phyloP scores from a whole-genome alignment of 2,329 filamentous ascomycete species.

The Cercospora brassicicola region DNA sequence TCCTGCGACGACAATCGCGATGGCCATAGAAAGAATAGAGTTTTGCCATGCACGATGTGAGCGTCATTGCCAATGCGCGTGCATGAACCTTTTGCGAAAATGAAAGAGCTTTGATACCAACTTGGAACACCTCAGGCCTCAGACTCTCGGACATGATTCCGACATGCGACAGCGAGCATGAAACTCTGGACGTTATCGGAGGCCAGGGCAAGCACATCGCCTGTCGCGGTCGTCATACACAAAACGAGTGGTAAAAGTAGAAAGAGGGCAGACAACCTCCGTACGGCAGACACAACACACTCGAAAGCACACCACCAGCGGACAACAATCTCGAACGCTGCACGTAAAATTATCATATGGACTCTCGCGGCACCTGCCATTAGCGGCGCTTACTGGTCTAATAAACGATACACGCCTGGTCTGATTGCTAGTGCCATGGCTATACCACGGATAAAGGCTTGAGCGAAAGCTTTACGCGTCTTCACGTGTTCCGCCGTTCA shows the following conservation, averaged over 20 bases:
- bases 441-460: not conserved
- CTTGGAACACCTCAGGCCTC: not conserved
- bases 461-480: not conserved
- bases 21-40: not conserved
- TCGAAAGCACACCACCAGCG: not conserved
- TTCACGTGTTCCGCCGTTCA: not conserved
- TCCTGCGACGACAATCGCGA: not conserved
- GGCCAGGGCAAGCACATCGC: not conserved
- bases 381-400: not conserved
- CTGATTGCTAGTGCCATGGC: not conserved
- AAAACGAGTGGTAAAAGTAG: not conserved
- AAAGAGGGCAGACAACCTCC: not conserved
- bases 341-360: not conserved
- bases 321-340: not conserved
- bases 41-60: not conserved
- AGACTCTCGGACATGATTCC: not conserved
- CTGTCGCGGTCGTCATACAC: not conserved
- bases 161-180: not conserved
- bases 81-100: not conserved
- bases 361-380: not conserved
- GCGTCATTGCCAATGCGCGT: not conserved
- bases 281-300: not conserved
- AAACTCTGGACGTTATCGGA: not conserved
- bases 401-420: not conserved
- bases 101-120: not conserved